A percentile compares a stretch with the other conserved stretches of the same genome.
phyloP scores from a whole-genome alignment of 2,329 filamentous ascomycete genomes.

The Plenodomus biglobosus region DNA sequence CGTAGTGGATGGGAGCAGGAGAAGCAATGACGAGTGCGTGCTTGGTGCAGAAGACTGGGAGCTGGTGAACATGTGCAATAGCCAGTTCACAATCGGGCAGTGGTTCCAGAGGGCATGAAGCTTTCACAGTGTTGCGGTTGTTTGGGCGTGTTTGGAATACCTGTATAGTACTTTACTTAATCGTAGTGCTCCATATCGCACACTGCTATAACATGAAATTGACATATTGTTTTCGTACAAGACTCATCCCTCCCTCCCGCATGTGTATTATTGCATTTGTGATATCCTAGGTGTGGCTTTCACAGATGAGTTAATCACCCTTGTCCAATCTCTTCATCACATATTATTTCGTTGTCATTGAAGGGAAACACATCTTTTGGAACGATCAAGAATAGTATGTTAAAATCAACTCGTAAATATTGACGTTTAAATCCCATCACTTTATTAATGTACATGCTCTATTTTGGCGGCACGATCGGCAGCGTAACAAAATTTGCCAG shows the following conservation, averaged over 20 bases:
- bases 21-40: conserved; percentile 23
- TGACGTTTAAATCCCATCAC: no score
- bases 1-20: conserved; percentile 28
- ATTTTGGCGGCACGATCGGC: conserved; percentile 54
- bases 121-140: background rate
- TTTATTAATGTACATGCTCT: conserved; percentile 2
- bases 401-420: no score
- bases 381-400: no score
- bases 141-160: background rate
- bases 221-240: no score
- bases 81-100: conserved; percentile 35
- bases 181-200: background rate
- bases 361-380: no score
- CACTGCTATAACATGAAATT: no score
- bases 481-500: conserved; percentile 56
- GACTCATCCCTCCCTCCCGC: no score
- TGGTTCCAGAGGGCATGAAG: conserved; percentile 15
- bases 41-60: conserved; percentile 39
- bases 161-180: background rate
- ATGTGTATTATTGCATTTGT: no score
- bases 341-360: no score
- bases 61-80: conserved; percentile 40
- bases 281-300: no score
- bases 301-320: no score
- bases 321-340: no score